Conservation (phyloP, 257 asterid genomes). For the Ocimum tenuiflorum region DNA sequence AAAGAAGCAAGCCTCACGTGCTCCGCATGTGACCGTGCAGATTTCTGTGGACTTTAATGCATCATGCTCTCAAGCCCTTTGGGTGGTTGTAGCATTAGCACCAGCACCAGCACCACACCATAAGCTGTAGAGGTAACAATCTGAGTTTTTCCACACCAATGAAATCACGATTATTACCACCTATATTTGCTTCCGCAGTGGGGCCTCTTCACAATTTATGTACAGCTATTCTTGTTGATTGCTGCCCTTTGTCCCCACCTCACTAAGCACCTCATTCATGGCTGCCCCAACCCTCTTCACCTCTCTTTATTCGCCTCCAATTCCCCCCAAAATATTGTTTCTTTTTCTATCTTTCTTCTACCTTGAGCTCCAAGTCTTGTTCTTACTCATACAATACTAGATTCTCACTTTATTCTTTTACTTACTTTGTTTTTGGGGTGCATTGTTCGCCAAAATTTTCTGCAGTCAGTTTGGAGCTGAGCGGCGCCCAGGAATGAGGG, state of each 20-base stretch:
- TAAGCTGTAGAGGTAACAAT: neutral
- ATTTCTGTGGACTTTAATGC: constrained; percentile 45
- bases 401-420: neutral
- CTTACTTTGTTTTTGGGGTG: neutral
- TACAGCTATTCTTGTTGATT: constrained; percentile 52
- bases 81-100: constrained; percentile 31
- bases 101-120: neutral
- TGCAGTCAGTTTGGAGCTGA: constrained; percentile 20
- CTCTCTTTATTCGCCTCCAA: constrained; percentile 25
- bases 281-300: constrained; percentile 45
- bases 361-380: constrained; percentile 11
- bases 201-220: constrained; percentile 38
- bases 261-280: constrained; percentile 72
- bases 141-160: constrained; percentile 22
- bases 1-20: constrained; percentile 31
- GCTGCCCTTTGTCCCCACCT: constrained; percentile 66
- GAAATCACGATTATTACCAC: constrained; percentile 22
- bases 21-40: constrained; percentile 26
- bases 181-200: constrained; percentile 23
- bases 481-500: constrained; percentile 40
- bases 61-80: constrained; percentile 10
- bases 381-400: neutral
- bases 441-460: constrained; percentile 13
- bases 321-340: constrained; percentile 10
- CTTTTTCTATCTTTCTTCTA: neutral